Evolutionary conservation across 2,329 filamentous ascomycete genomes (phyloP), one percentile per base, ranked within the genome.

Genomic region (Trichoderma arundinaceum): DNA sequence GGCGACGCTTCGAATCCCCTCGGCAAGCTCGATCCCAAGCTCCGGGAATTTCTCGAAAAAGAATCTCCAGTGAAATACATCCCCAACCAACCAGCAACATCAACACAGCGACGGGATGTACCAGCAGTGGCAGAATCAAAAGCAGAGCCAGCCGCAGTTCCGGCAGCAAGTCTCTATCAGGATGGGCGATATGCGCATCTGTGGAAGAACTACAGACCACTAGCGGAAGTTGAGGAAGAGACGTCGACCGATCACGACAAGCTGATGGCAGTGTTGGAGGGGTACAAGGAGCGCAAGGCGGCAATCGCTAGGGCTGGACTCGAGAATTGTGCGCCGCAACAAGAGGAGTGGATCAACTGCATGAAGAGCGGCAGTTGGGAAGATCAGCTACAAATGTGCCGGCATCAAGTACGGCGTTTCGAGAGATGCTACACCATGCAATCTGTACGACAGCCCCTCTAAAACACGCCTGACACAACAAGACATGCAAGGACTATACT

Each of bases 281-380:
- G 88, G 7, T 96, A 90, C 84, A 96, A 97, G 77, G 88, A 92
- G 74, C 88, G 93, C 68, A 92, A 91, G 75, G 85, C 87, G 39
- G 85, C 88, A 64, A 91, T 98, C 68, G 92, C 91, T 35, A 84
- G 86, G 48, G 91, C 92, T 1, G 94, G 94, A 9, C 83, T 97
- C 74, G 95, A 99, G 80, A 99, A 98, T 77, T 99, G 95, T 78
- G 90, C 92, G 1, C 77, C 94, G 67, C 92, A 96, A 76, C 92
- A 97, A 80, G 84, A 92, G 74, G 89, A 90, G 66, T 90, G 96
- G 82, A 88, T 89, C 67, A 84, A 90, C 54, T 99, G 95, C 82
- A 95, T 95, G 83, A 85, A 86, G 72, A 82, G 84, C 63, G 94
- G 94, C 33, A 84, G 83, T 57, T 87, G 87, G 81, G 78, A 80